These are phyloP conservation scores for Colletotrichum zoysiae DNA, from an alignment of 2,329 filamentous ascomycete genomes.

Conservation along the genomic window DNA sequence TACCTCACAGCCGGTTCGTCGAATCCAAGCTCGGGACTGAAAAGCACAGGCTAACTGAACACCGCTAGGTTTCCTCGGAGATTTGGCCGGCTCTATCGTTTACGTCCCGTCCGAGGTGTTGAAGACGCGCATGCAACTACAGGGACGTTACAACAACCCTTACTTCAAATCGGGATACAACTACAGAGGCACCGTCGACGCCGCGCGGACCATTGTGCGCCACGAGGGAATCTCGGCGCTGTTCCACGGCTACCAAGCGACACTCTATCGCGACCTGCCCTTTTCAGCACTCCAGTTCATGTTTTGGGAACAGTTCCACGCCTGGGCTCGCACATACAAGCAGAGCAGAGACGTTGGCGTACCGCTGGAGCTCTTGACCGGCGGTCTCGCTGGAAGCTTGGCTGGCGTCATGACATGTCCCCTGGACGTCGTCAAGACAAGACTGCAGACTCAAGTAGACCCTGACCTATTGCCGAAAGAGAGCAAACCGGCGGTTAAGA, in stretches of 20 bases:
- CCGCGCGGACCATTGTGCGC: slow-evolving; percentile 84
- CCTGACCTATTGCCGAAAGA: slow-evolving; percentile 49
- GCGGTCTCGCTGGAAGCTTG: slow-evolving; percentile 89
- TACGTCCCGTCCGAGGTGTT: slow-evolving; percentile 98
- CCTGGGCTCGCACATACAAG: slow-evolving; percentile 82
- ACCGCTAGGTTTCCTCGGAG: slow-evolving; percentile 83
- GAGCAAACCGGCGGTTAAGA: slow-evolving; percentile 43
- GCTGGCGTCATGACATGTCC: slow-evolving; percentile 96
- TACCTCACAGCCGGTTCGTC: slow-evolving; percentile 84
- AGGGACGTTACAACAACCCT: slow-evolving; percentile 95
- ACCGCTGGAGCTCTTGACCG: slow-evolving; percentile 87
- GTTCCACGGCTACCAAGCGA: slow-evolving; percentile 98
- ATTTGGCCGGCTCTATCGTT: slow-evolving; percentile 89
- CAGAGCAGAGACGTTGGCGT: slow-evolving; percentile 87
- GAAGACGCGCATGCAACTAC: slow-evolving; percentile 95
- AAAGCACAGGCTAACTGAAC: slow-evolving; percentile 15
- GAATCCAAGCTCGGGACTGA: neutral
- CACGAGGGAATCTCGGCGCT: slow-evolving; percentile 87
- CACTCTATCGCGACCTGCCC: slow-evolving; percentile 91
- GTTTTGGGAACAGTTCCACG: slow-evolving; percentile 96
- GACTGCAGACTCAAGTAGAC: slow-evolving; percentile 90
- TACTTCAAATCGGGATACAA: slow-evolving; percentile 96
- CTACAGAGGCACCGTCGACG: slow-evolving; percentile 87
- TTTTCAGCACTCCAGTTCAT: slow-evolving; percentile 98
- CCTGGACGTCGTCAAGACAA: slow-evolving; percentile 96